phyloP scores from a whole-genome alignment of 768 basidiomycete species.

The Butyriboletus loyo region DNA sequence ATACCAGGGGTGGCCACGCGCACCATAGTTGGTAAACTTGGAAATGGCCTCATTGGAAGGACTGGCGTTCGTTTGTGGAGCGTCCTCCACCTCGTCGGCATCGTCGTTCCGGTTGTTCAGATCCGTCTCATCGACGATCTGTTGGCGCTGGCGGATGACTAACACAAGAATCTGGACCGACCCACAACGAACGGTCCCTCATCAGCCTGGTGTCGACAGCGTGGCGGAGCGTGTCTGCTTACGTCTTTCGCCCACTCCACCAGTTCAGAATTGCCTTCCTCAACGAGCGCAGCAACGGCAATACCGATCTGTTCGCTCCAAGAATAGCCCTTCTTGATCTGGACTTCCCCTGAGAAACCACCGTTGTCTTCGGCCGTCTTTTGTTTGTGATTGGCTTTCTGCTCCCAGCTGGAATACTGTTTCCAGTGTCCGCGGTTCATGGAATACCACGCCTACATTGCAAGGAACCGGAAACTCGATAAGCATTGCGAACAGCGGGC shows the following conservation, averaged over 20 bases:
- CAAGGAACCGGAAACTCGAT: slow-evolving; percentile 11
- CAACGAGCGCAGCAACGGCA: slow-evolving; percentile 68
- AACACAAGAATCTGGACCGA: slow-evolving; percentile 53
- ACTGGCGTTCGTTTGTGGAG: slow-evolving; percentile 23
- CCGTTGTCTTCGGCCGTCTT: slow-evolving; percentile 35
- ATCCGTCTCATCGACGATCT: slow-evolving; percentile 62
- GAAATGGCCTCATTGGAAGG: slow-evolving; percentile 68
- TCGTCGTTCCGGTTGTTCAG: slow-evolving; percentile 39
- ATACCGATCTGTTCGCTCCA: slow-evolving; percentile 92
- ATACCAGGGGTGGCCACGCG: slow-evolving; percentile 28
- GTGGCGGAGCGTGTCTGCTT: slow-evolving; percentile 32
- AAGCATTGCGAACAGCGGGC: slow-evolving; percentile 15
- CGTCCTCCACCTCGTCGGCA: slow-evolving; percentile 32
- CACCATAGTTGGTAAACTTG: slow-evolving; percentile 76
- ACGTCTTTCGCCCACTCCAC: slow-evolving; percentile 85
- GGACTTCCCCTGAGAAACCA: slow-evolving; percentile 61
- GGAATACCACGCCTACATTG: slow-evolving; percentile 75
- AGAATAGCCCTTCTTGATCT: slow-evolving; percentile 82
- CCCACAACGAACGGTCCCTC: slow-evolving; percentile 6
- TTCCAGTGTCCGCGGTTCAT: slow-evolving; percentile 89
- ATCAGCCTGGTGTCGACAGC: slow-evolving; percentile 21
- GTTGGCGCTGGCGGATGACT: slow-evolving; percentile 56
- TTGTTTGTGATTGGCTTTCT: slow-evolving; percentile 36
- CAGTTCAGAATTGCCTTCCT: slow-evolving; percentile 58
- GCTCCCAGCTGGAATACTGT: slow-evolving; percentile 70